A percentile compares a stretch with the other conserved stretches of the same genome.
Evolutionary conservation across 1,139 yeast species (phyloP).

Genomic region (Protomyces inouyei): DNA sequence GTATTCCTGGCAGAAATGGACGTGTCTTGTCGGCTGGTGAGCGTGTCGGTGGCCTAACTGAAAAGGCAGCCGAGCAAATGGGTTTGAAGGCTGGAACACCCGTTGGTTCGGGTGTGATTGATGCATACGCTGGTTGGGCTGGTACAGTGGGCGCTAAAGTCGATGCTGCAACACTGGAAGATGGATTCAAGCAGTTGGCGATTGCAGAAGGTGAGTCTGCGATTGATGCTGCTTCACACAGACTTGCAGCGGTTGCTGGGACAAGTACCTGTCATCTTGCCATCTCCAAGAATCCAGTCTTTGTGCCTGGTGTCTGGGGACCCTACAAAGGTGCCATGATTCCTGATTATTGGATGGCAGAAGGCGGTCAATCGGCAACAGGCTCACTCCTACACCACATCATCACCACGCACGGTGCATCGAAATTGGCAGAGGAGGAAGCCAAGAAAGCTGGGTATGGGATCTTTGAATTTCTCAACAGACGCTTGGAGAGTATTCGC

Average conservation of each 20-base stretch:
- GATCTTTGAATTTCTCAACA: slow-evolving; percentile 76
- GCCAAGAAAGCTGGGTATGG: slow-evolving; percentile 65
- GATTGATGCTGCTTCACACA: slow-evolving; percentile 54
- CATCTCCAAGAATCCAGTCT: slow-evolving; percentile 75
- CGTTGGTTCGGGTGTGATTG: slow-evolving; percentile 94
- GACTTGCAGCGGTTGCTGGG: slow-evolving; percentile 97
- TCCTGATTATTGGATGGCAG: slow-evolving; percentile 91
- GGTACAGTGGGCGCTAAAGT: slow-evolving; percentile 94
- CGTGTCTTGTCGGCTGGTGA: slow-evolving; percentile 82
- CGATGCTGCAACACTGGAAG: slow-evolving; percentile 46
- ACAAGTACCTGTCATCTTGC: slow-evolving; percentile 96
- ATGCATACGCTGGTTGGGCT: slow-evolving; percentile 98
- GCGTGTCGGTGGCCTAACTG: slow-evolving; percentile 65
- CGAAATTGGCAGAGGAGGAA: slow-evolving; percentile 57
- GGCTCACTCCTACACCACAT: slow-evolving; percentile 92
- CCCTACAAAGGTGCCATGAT: slow-evolving; percentile 92
- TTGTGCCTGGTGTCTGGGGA: slow-evolving; percentile 98
- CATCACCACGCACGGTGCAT: slow-evolving; percentile 85
- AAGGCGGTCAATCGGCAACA: slow-evolving; percentile 96
- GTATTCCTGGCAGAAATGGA: slow-evolving; percentile 69
- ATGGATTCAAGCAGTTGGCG: slow-evolving; percentile 40
- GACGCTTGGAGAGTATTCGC: slow-evolving; percentile 64
- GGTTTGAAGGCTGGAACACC: slow-evolving; percentile 75
- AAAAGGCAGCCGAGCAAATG: slow-evolving; percentile 68
- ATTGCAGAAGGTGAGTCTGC: slow-evolving; percentile 42